These are phyloP conservation scores for Candida ficus DNA, from an alignment of 805 yeast species.

Conservation along the genomic window DNA sequence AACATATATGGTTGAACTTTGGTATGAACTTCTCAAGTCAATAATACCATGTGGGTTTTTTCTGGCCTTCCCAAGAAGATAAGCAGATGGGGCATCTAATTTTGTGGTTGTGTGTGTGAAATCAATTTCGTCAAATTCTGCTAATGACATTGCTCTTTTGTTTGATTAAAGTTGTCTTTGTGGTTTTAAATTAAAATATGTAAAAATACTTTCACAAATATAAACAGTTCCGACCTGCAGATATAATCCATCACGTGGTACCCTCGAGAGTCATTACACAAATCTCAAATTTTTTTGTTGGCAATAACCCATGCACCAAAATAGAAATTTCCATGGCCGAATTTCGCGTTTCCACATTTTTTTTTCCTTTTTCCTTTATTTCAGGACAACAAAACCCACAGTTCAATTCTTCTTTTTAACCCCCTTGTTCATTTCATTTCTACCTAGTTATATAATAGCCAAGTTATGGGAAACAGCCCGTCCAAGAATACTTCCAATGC, in stretches of 20 bases:
- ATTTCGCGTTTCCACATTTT: not conserved
- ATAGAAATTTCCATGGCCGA: too few species aligned
- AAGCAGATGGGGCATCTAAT: slow-evolving; percentile 67
- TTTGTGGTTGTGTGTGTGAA: slow-evolving; percentile 63
- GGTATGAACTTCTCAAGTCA: slow-evolving; percentile 60
- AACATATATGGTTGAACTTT: slow-evolving; percentile 77
- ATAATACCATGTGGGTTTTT: slow-evolving; percentile 45
- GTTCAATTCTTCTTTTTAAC: too few species aligned
- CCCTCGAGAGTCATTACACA: too few species aligned
- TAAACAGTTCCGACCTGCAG: too few species aligned
- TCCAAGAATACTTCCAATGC: slow-evolving; percentile 34
- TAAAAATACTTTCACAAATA: too few species aligned
- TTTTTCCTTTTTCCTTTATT: not conserved
- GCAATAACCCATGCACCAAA: too few species aligned
- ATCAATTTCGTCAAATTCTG: slow-evolving; percentile 47
- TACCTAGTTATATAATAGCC: too few species aligned
- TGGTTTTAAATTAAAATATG: not conserved
- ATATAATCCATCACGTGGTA: too few species aligned
- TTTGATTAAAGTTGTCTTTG: not conserved
- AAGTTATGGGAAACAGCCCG: slow-evolving; percentile 62
- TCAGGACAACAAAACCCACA: too few species aligned
- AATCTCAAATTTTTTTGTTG: too few species aligned
- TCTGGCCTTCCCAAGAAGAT: slow-evolving; percentile 59
- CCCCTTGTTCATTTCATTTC: not conserved
- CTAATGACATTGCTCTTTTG: too few species aligned